Evolutionary conservation across 805 yeast genomes (phyloP), one percentile per base, ranked within the genome.

Genomic region (Metschnikowia aberdeeniae): DNA sequence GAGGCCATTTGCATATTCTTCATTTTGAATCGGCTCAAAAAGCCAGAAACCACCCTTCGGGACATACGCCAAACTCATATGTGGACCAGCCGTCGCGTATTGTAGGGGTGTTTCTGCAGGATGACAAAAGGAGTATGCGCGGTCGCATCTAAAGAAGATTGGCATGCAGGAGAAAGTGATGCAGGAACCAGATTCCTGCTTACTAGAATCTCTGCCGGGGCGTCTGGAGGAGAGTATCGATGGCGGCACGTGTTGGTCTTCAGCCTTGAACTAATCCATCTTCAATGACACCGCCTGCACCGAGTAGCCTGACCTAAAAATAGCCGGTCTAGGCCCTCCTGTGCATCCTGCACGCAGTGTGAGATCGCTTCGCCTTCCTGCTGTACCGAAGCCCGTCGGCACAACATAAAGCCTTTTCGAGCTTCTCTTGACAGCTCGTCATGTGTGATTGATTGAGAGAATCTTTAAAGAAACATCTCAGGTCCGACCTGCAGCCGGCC

Each of bases 331-430:
- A 39, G 42, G 22, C 34, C 28, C 36, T 32, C 35, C 35, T 9
- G 27, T 32, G 36, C 36, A 28, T 39, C 35, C 42, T 39, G 35
- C 42, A 39, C 17, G 27, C 34, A 37, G 26, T 28, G 14, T 29
- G 20, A 39, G 42, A 39, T 31, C 42, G 22, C 35, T 39, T 39
- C 42, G 29, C 42, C 31, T 22, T 30, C 42, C 35, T 39, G 42
- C 42, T 24, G 17, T 14, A 24, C 36, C 35, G 8, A 12, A 31
- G 22, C 42, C 13, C 36, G 42, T 35, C 32, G 20, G 42, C 42
- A 39, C 35, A 31, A 22, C 26, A 24, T 31, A 24, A 17, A 12
- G 34, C 36, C 28, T n/a, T 5, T 27, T 38, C 28, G 26, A 29
- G 41, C 34, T 32, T 13, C 29, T 13, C 14, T 30, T 14, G 29